Conservation (phyloP, 768 basidiomycete genomes). For the Pleurotus eryngii region DNA sequence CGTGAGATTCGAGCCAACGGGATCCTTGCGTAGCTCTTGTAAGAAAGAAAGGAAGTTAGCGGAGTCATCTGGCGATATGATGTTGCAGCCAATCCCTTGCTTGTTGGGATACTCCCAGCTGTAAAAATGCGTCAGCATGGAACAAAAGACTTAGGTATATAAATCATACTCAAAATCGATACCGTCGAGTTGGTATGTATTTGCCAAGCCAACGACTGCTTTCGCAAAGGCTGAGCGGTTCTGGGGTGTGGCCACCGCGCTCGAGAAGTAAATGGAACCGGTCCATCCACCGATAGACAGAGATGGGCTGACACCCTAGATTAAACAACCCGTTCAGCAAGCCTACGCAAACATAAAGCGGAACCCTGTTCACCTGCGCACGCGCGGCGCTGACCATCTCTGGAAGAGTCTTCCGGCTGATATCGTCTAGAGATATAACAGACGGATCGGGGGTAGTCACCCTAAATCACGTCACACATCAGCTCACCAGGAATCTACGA, state of each 20-base stretch:
- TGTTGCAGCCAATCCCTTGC: slow-evolving; percentile 73
- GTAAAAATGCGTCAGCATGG: not conserved
- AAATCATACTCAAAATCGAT: slow-evolving; percentile 49
- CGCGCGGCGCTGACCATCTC: slow-evolving; percentile 50
- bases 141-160: not conserved
- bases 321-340: not conserved
- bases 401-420: slow-evolving; percentile 46
- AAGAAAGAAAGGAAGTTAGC: slow-evolving; percentile 81
- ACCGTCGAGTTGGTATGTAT: slow-evolving; percentile 55
- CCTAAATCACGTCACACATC: slow-evolving; percentile 17
- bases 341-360: not conserved
- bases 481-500: slow-evolving; percentile 1
- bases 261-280: slow-evolving; percentile 61
- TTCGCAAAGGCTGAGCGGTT: slow-evolving; percentile 66
- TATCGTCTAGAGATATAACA: slow-evolving; percentile 31
- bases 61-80: slow-evolving; percentile 57
- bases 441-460: slow-evolving; percentile 31
- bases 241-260: slow-evolving; percentile 51
- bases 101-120: slow-evolving; percentile 88
- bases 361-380: slow-evolving; percentile 29
- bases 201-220: slow-evolving; percentile 48
- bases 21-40: slow-evolving; percentile 58
- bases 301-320: slow-evolving; percentile 53
- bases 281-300: slow-evolving; percentile 72
- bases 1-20: slow-evolving; percentile 52